These are phyloP conservation scores for Crithidia brevicula DNA, from an alignment of 208 protist genomes.

Conservation along the genomic window DNA sequence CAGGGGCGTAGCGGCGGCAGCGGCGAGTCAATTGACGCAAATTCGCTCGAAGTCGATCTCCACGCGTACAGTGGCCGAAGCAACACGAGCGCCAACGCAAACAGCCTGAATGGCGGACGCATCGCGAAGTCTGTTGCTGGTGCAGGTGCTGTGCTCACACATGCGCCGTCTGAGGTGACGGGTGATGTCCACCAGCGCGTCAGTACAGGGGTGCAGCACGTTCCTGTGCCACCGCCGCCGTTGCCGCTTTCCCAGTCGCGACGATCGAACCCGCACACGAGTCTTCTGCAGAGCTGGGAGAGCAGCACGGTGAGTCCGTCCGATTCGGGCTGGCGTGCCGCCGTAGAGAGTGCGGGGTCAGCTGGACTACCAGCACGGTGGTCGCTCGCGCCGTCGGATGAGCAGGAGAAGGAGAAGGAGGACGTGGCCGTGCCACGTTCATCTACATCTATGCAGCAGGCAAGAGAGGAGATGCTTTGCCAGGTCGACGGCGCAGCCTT, in stretches of 20 bases:
- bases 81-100: conserved; percentile 18
- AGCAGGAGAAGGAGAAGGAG: too few species aligned
- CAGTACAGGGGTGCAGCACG: conserved; percentile 15
- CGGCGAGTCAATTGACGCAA: too few species aligned
- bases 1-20: too few species aligned
- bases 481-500: background rate
- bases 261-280: conserved; percentile 6
- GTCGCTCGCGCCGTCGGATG: too few species aligned
- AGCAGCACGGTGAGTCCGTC: conserved; percentile 13
- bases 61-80: conserved; percentile 7
- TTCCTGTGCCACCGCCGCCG: conserved; percentile 14
- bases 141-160: background rate
- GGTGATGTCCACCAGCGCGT: background rate
- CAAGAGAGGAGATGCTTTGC: too few species aligned
- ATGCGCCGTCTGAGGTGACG: background rate
- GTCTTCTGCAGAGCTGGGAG: conserved; percentile 6
- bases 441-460: too few species aligned
- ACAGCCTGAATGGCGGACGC: conserved; percentile 9
- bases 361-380: background rate
- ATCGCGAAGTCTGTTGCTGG: background rate
- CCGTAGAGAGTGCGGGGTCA: background rate
- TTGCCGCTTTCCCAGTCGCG: background rate
- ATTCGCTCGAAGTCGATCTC: too few species aligned
- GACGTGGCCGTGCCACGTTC: too few species aligned
- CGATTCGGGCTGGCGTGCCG: background rate